Conservation (phyloP, 2,329 filamentous ascomycete genomes). For the Monilinia polystroma region DNA sequence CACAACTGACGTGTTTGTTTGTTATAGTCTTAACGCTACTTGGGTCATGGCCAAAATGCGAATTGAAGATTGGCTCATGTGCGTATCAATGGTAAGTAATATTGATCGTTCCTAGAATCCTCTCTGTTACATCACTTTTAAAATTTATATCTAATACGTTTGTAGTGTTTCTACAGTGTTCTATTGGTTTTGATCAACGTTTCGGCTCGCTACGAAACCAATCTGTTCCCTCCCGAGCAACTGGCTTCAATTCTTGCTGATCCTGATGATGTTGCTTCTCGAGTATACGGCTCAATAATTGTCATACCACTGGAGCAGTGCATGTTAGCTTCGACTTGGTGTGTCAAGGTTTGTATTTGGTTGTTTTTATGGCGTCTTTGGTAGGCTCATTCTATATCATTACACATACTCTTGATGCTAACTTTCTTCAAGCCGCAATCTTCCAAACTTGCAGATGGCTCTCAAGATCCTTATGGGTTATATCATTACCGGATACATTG, state of each 20-base stretch:
- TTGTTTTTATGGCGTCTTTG: constrained; percentile 43
- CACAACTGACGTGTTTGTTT: background rate
- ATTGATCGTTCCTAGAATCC: background rate
- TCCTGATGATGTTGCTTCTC: constrained; percentile 43
- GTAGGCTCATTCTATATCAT: constrained; percentile 23
- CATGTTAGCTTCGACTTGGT: constrained; percentile 45
- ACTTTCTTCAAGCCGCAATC: constrained; percentile 22
- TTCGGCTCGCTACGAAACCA: constrained; percentile 42
- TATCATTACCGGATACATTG: constrained; percentile 47
- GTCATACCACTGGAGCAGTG: background rate
- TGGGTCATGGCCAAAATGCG: constrained; percentile 28
- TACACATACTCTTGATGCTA: background rate
- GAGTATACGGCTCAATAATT: constrained; percentile 43
- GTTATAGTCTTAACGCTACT: constrained; percentile 27
- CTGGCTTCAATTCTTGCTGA: constrained; percentile 39
- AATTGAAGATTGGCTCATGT: constrained; percentile 44
- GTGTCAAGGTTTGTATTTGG: constrained; percentile 53
- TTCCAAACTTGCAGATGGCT: constrained; percentile 34
- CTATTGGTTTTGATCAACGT: constrained; percentile 43
- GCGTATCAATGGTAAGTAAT: constrained; percentile 40
- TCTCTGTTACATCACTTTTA: background rate
- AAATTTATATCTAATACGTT: constrained; percentile 3
- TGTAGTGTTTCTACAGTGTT: constrained; percentile 41
- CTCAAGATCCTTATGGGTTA: constrained; percentile 51
- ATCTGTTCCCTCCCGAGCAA: constrained; percentile 43